Base-by-base conservation (phyloP, 2,329 filamentous ascomycete species). In the Cadophora sp. region DNA sequence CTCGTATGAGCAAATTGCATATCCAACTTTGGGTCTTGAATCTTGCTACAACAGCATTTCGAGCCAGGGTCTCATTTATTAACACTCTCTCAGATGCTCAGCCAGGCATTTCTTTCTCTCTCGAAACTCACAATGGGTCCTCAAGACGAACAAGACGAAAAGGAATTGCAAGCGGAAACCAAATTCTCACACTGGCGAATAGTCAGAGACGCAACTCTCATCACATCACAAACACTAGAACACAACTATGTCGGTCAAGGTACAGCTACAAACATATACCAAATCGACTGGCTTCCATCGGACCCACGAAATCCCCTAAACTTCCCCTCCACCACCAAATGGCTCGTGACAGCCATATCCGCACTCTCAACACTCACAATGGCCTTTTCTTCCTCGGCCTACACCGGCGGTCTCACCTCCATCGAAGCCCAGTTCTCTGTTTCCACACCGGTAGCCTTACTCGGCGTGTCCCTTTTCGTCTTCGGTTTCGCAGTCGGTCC, bases 401-500 rank as follows among this genome's bases (percentile, higher is more conserved):
- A 81, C 65, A 78, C 76, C 8, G 80, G 80, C 60, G 79, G 79
- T 24, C 47, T 50, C 22, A 27, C 22, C 47, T 50, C 47, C 58
- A 72, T 80, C 6, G 39, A 70, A 1, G 68, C 64, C 36, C 62
- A 20, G 65, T 62, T 8, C 82, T 83, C 59, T 53, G 74, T 1
- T 70, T 78, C 36, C 73, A 75, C 13, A 71, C 72, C 1, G 79
- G 86, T 90, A 67, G 77, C 76, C 3, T 80, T 77, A 0, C 74
- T 82, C 11, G 81, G 80, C 43, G 76, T 83, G 18, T 82, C 81
- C 8, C 76, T 83, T 11, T 90, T 88, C 73, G 76, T 89, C 4
- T 77, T 89, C 0, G 86, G 86, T 2, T 89, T 88, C 68, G 82
- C 82, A 30, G 76, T 89, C n/a, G 87, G 87, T 0, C 87, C 87